Evolutionary conservation across 495 filamentous ascomycete genomes (phyloP).

Genomic region (Lophiotrema nucula): DNA sequence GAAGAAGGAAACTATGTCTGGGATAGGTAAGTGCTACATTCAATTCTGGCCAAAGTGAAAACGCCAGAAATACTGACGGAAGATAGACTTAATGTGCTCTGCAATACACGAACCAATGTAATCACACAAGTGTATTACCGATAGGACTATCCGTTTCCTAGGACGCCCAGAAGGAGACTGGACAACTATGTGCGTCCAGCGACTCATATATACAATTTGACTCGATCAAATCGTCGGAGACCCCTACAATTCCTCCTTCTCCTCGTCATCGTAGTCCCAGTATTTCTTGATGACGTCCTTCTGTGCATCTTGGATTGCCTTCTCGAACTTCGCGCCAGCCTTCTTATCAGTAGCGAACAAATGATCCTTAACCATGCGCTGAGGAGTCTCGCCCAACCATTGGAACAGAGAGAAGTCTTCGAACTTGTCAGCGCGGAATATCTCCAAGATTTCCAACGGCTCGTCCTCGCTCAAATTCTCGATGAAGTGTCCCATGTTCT

Average conservation of each 20-base stretch:
- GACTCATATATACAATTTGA: too few relatives aligned
- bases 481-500: constrained; percentile 65
- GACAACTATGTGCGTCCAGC: too few relatives aligned
- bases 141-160: too few relatives aligned
- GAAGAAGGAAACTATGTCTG: background rate
- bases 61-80: background rate
- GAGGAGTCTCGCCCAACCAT: constrained; percentile 67
- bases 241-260: constrained; percentile 13
- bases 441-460: constrained; percentile 63
- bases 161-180: too few relatives aligned
- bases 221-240: too few relatives aligned
- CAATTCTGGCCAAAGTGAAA: background rate
- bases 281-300: constrained; percentile 38
- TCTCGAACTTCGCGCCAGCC: constrained; percentile 55
- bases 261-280: background rate
- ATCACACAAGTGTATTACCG: background rate
- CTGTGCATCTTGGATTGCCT: constrained; percentile 53
- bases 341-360: constrained; percentile 56
- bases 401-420: constrained; percentile 66
- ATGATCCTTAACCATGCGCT: constrained; percentile 59
- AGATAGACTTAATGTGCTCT: constrained; percentile 1
- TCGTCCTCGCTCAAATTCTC: constrained; percentile 72
- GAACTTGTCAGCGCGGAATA: constrained; percentile 66
- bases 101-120: constrained; percentile 1
- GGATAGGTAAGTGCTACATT: background rate